Conservation (phyloP, 1,284 basidiomycete genomes). For the Microbotryum violaceum region DNA sequence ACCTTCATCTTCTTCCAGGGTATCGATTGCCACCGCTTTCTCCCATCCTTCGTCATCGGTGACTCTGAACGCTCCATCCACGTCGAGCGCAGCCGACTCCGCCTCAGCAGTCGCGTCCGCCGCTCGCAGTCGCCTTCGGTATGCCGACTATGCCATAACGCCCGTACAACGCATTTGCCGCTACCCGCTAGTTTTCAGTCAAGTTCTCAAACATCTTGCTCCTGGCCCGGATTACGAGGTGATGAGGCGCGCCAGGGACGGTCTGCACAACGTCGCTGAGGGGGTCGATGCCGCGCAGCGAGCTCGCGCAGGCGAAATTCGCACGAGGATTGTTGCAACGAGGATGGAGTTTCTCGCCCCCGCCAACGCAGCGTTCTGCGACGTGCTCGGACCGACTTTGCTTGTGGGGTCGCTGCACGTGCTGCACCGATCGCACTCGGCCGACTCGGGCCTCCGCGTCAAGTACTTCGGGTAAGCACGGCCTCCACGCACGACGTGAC, state of each 20-base stretch:
- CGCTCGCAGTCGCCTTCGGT: constrained; percentile 25
- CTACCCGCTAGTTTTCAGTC: constrained; percentile 36
- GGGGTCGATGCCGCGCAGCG: constrained; percentile 31
- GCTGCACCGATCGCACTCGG: constrained; percentile 19
- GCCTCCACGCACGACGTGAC: constrained; percentile 48
- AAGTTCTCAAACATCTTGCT: constrained; percentile 31
- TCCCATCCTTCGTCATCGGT: background rate
- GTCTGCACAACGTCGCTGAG: constrained; percentile 17
- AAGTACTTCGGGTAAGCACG: constrained; percentile 38
- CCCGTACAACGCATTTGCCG: constrained; percentile 38
- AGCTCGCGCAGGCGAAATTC: constrained; percentile 28
- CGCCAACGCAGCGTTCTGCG: constrained; percentile 25
- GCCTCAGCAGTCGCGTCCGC: background rate
- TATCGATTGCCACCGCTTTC: background rate
- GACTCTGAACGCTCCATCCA: background rate
- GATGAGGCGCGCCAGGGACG: constrained; percentile 1
- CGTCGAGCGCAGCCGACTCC: background rate
- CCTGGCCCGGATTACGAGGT: constrained; percentile 1
- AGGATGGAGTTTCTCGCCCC: constrained; percentile 31
- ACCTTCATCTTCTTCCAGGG: background rate
- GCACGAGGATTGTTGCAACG: constrained; percentile 29
- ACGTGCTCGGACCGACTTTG: constrained; percentile 29
- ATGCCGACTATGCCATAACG: constrained; percentile 37
- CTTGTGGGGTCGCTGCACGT: constrained; percentile 32
- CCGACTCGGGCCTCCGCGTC: constrained; percentile 37